These are phyloP conservation scores for Serpula lacrymans DNA, from an alignment of 768 basidiomycete genomes.

Conservation along the genomic window DNA sequence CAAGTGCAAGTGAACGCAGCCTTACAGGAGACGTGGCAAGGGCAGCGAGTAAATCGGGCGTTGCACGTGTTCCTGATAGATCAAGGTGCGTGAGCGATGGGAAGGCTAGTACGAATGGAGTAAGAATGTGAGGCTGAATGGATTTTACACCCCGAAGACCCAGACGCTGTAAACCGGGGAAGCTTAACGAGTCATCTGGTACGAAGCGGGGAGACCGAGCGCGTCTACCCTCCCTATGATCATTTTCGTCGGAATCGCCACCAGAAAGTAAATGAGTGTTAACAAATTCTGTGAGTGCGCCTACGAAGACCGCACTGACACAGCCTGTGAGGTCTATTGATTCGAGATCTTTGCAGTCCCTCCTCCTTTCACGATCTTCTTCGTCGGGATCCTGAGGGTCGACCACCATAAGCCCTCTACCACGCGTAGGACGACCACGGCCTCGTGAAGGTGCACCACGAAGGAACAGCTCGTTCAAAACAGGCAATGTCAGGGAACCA, in stretches of 20 bases:
- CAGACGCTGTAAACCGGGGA: conserved; percentile 73
- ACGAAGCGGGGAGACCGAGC: conserved; percentile 30
- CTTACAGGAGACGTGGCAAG: conserved; percentile 67
- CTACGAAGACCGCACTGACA: conserved; percentile 86
- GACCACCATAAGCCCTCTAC: conserved; percentile 46
- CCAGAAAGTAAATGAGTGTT: conserved; percentile 51
- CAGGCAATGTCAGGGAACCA: conserved; percentile 77
- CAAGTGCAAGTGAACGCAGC: conserved; percentile 77
- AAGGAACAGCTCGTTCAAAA: conserved; percentile 87
- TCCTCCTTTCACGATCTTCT: conserved; percentile 70
- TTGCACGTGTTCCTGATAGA: conserved; percentile 83
- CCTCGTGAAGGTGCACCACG: conserved; percentile 73
- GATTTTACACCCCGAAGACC: conserved; percentile 82
- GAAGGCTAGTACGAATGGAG: conserved; percentile 75
- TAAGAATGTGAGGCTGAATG: conserved; percentile 62
- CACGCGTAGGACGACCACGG: conserved; percentile 64
- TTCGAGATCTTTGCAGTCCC: conserved; percentile 74
- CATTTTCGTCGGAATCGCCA: conserved; percentile 36
- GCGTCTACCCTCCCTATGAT: conserved; percentile 26
- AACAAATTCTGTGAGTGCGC: conserved; percentile 82
- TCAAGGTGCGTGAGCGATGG: conserved; percentile 88
- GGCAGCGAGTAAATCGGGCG: conserved; percentile 67
- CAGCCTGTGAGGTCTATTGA: conserved; percentile 95
- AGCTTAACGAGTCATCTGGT: conserved; percentile 50
- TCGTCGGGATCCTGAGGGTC: conserved; percentile 64